These are phyloP conservation scores for Calocera viscosa DNA, from an alignment of 768 basidiomycete species.

Conservation along the genomic window DNA sequence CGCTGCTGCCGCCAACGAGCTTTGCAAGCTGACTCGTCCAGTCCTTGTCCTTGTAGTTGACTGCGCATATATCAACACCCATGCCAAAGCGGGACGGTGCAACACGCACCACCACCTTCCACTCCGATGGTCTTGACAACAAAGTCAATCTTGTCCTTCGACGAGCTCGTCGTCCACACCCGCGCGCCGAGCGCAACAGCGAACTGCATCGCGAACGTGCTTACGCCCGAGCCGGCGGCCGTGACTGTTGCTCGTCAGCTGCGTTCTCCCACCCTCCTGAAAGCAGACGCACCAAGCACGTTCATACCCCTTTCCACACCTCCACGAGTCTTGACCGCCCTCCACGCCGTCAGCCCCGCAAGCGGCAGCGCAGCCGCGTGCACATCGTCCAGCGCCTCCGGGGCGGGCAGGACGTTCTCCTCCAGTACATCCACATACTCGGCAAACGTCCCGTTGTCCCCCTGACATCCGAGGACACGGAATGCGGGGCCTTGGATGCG, in stretches of 20 bases:
- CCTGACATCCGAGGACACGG: neutral
- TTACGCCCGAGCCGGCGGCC: neutral
- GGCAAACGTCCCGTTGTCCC: neutral
- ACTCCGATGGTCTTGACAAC: neutral
- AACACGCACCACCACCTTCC: neutral
- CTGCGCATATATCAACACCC: neutral
- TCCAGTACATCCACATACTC: neutral
- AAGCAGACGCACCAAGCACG: neutral
- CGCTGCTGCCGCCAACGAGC: neutral
- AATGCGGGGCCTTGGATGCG: neutral
- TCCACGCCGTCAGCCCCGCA: neutral
- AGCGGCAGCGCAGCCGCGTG: neutral
- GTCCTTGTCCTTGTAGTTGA: neutral
- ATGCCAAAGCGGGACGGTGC: neutral
- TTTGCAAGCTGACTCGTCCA: neutral
- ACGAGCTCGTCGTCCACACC: neutral
- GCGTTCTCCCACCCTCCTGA: neutral
- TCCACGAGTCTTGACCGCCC: neutral
- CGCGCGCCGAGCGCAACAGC: neutral
- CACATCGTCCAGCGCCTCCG: too few relatives aligned
- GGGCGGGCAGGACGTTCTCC: neutral
- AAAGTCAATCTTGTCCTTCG: neutral
- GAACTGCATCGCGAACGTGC: neutral
- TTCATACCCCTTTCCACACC: neutral
- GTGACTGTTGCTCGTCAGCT: neutral